Evolutionary conservation across 2,329 filamentous ascomycete genomes (phyloP), one percentile per base, ranked within the genome.

Genomic region (Trichophyton benhamiae): DNA sequence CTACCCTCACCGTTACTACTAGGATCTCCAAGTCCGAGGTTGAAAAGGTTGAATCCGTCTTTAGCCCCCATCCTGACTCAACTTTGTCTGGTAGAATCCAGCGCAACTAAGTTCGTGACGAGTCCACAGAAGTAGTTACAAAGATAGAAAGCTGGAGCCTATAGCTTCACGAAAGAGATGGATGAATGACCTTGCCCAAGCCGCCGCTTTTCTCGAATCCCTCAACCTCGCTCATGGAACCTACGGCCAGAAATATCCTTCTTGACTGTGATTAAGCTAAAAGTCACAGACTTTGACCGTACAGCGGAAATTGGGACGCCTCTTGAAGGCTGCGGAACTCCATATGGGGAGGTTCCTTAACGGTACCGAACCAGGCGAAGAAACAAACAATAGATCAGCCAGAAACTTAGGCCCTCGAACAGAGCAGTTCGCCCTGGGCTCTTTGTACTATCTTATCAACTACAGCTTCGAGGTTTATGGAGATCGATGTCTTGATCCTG

Each of bases 141-240:
- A 46, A 20, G 20, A 69, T 71, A 6, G 25, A 69, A 70, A 63
- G 20, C 17, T 71, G 15, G 70, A 71, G 58, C 67, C 67, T 52
- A 57, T 71, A 20, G 7, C 48, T 22, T 63, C 71, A 38, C 65
- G 67, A 62, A 68, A 67, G 27, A 57, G 66, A 65, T 73, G 67
- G 71, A 72, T 72, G 67, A 71, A 70, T 38, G 63, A 71, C 27
- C 67, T 73, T 36, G 64, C 70, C 53, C 66, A 68, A 64, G 70
- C 66, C 9, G 66, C 71, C 55, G 68, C 70, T 63, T 72, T 72
- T 57, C 59, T 73, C 0, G 70, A 71, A 66, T 71, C 68, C 0
- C 65, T 72, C 13, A 66, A 68, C 22, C 69, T 73, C 49, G 67
- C 69, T 1, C 66, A 74, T 64, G 68, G 68, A 48, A 73, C 17